These are phyloP conservation scores for Fusarium coicis DNA, from an alignment of 2,329 filamentous ascomycete species.

Conservation along the genomic window DNA sequence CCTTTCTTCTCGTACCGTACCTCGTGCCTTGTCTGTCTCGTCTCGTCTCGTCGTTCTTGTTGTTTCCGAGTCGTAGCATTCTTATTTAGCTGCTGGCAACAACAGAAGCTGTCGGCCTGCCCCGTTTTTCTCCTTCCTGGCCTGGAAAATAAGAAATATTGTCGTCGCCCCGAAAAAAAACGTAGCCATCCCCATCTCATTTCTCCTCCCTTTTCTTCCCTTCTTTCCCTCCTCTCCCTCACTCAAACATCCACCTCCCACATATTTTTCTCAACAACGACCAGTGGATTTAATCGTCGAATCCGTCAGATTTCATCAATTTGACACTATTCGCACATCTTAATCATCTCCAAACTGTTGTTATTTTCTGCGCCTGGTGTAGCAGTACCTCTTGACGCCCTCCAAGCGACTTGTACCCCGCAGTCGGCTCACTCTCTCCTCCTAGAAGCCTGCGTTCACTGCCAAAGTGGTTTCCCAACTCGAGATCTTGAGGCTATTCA, in stretches of 20 bases:
- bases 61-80: constrained; percentile 43
- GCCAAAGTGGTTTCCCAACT: constrained; percentile 34
- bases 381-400: constrained; percentile 44
- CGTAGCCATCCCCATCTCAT: constrained; percentile 62
- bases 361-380: constrained; percentile 49
- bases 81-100: constrained; percentile 31
- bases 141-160: constrained; percentile 57
- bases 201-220: constrained; percentile 40
- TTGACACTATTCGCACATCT: constrained; percentile 48
- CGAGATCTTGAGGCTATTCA: constrained; percentile 55
- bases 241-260: constrained; percentile 42
- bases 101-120: constrained; percentile 46
- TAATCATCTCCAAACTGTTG: constrained; percentile 51
- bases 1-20: constrained; percentile 38
- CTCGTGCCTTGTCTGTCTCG: constrained; percentile 39
- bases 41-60: constrained; percentile 33
- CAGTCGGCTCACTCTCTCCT: constrained; percentile 40
- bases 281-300: constrained; percentile 45
- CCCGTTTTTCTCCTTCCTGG: constrained; percentile 60
- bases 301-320: constrained; percentile 56
- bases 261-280: constrained; percentile 51
- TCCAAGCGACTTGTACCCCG: constrained; percentile 39
- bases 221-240: constrained; percentile 35
- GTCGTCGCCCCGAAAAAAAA: constrained; percentile 58
- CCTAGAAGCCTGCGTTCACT: constrained; percentile 5